Percentiles rank a stretch among this genome's conserved stretches.
phyloP scores from a whole-genome alignment of 495 filamentous ascomycete species.

The Talaromyces ruber region DNA sequence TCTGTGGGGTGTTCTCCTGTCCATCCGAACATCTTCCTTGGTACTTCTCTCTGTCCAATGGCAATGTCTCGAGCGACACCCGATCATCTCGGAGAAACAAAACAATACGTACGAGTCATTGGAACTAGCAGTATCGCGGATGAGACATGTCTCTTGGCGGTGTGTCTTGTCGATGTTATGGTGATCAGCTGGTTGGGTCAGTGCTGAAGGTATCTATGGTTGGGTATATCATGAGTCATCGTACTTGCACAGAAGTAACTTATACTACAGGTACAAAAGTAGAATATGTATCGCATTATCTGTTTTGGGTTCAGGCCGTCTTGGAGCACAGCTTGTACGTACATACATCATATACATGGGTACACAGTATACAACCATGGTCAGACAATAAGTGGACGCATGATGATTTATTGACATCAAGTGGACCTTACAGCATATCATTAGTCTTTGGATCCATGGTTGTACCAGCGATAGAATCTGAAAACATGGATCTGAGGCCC shows the following conservation, averaged over 20 bases:
- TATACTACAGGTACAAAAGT: not conserved
- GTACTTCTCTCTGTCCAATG: not conserved
- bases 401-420: not conserved
- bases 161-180: not conserved
- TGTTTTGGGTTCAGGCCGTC: not conserved
- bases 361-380: not conserved
- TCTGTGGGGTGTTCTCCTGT: not conserved
- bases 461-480: no score
- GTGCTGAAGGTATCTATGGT: not conserved
- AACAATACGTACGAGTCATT: no score
- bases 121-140: not conserved
- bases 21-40: not conserved
- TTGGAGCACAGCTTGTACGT: not conserved
- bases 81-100: not conserved
- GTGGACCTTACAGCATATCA: no score
- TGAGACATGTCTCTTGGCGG: not conserved
- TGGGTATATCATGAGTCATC: not conserved
- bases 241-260: not conserved
- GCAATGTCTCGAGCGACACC: not conserved
- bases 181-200: not conserved
- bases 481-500: no score
- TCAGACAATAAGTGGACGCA: not conserved
- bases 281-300: not conserved
- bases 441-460: no score
- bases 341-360: not conserved